These are phyloP conservation scores for Tylopilus sp. DNA, from an alignment of 1,284 basidiomycete species.

Conservation along the genomic window DNA sequence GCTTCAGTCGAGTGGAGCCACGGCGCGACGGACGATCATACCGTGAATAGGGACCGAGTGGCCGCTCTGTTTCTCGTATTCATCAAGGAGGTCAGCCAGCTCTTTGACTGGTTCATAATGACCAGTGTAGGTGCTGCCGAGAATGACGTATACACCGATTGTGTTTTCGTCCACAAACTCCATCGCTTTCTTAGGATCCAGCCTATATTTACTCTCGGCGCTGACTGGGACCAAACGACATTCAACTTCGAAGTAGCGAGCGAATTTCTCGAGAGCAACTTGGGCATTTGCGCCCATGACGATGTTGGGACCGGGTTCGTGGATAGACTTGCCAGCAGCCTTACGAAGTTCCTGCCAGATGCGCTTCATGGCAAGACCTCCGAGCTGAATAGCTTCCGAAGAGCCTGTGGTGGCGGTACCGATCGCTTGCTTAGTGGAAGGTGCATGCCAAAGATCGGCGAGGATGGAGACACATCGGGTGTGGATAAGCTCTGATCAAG, in stretches of 20 bases:
- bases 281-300: slow-evolving; percentile 83
- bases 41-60: slow-evolving; percentile 80
- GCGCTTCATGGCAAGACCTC: slow-evolving; percentile 92
- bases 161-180: slow-evolving; percentile 91
- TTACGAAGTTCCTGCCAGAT: slow-evolving; percentile 89
- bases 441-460: slow-evolving; percentile 90
- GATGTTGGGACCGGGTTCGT: slow-evolving; percentile 78
- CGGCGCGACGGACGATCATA: slow-evolving; percentile 33
- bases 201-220: slow-evolving; percentile 71
- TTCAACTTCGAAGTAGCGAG: slow-evolving; percentile 89
- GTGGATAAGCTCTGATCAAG: slow-evolving; percentile 58
- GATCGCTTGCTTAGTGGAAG: slow-evolving; percentile 65
- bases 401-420: slow-evolving; percentile 94
- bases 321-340: slow-evolving; percentile 78
- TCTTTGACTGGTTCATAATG: slow-evolving; percentile 90
- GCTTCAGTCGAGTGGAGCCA: not conserved
- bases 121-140: slow-evolving; percentile 88
- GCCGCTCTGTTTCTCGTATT: slow-evolving; percentile 80
- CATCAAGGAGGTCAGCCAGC: slow-evolving; percentile 81
- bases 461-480: slow-evolving; percentile 82
- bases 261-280: slow-evolving; percentile 86
- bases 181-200: slow-evolving; percentile 82
- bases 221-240: slow-evolving; percentile 75
- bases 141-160: slow-evolving; percentile 76
- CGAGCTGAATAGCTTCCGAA: slow-evolving; percentile 89